These are phyloP conservation scores for Trichomonas gallinae DNA, from an alignment of 208 protist species.

Conservation along the genomic window DNA sequence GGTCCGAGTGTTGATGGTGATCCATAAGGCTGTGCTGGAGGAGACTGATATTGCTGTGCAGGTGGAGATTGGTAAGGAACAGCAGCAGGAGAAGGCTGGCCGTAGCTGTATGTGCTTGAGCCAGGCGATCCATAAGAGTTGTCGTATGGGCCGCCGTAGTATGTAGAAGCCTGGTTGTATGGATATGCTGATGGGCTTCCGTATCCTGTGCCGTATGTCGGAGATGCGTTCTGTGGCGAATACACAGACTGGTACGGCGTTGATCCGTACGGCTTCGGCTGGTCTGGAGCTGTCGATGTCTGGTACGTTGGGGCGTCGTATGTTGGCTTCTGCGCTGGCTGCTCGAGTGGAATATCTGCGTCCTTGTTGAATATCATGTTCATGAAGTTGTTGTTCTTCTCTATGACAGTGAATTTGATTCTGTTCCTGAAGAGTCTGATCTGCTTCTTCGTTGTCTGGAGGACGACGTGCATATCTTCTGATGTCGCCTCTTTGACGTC, in stretches of 20 bases:
- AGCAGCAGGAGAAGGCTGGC: neutral
- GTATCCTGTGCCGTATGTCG: neutral
- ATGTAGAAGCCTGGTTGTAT: neutral
- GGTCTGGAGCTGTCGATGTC: neutral
- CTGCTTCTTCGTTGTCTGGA: neutral
- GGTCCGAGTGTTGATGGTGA: neutral
- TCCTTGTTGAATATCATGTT: neutral
- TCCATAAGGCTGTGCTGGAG: neutral
- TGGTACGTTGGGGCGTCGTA: neutral
- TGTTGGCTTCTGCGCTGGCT: neutral
- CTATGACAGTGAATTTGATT: neutral
- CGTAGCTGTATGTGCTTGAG: neutral
- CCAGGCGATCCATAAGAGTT: neutral
- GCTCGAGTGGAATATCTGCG: neutral
- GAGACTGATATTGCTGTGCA: neutral
- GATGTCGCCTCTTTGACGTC: neutral
- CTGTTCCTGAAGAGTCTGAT: neutral
- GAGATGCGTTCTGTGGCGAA: neutral
- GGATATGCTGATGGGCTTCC: neutral
- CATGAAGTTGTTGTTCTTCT: neutral
- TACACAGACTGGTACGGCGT: neutral
- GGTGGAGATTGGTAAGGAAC: neutral
- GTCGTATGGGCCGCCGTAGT: neutral
- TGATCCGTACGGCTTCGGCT: neutral
- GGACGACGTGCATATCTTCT: neutral